Percentiles rank a stretch among this genome's conserved stretches.
Conservation (phyloP, 164 flowering plant genomes). For the Cinnamomum micranthum region DNA sequence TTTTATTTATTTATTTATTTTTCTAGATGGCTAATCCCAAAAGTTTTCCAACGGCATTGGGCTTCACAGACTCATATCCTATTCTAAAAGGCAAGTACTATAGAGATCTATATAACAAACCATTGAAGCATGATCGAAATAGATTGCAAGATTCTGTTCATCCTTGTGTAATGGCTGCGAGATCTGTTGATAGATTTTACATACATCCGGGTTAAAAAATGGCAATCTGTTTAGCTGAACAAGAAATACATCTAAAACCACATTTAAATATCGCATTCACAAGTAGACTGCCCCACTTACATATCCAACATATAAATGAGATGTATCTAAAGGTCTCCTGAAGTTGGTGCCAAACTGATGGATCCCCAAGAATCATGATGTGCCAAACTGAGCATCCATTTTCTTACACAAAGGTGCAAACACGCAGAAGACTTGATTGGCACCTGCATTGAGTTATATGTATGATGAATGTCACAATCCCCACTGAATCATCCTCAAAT, state of each 20-base stretch:
- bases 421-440: not conserved
- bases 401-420: not conserved
- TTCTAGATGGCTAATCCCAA: too few species aligned
- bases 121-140: too few species aligned
- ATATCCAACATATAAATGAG: not conserved
- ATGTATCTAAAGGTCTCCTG: not conserved
- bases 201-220: too few species aligned
- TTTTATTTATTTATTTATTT: too few species aligned
- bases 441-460: not conserved
- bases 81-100: too few species aligned
- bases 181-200: too few species aligned
- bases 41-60: too few species aligned
- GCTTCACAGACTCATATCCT: too few species aligned
- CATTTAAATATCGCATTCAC: not conserved
- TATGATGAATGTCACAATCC: not conserved
- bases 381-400: not conserved
- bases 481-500: constrained; percentile 35
- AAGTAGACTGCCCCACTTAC: not conserved
- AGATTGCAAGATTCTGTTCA: too few species aligned
- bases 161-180: too few species aligned
- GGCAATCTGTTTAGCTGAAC: not conserved
- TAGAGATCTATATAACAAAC: too few species aligned
- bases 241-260: not conserved
- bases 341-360: not conserved
- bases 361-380: not conserved